These are phyloP conservation scores for Cardamine resedifolia DNA, from an alignment of 345 rosid species.

Conservation along the genomic window DNA sequence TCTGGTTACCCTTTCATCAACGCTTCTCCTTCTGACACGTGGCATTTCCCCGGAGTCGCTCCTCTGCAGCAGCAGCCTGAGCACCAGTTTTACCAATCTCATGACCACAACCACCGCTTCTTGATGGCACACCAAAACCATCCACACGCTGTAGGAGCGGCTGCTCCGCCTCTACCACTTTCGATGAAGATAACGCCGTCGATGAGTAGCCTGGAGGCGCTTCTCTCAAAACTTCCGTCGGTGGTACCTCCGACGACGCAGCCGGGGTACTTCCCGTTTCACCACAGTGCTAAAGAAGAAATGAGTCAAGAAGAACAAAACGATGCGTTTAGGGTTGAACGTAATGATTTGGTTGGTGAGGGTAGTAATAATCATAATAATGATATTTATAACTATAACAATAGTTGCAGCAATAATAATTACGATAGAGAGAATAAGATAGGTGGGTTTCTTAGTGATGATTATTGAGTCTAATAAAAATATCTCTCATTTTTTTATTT, in stretches of 20 bases:
- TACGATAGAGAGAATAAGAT: slow-evolving; percentile 42
- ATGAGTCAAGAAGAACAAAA: slow-evolving; percentile 32
- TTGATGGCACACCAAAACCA: slow-evolving; percentile 23
- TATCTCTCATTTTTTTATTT: background rate
- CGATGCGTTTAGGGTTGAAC: slow-evolving; percentile 33
- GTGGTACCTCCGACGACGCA: slow-evolving; percentile 58
- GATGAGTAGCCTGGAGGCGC: slow-evolving; percentile 96
- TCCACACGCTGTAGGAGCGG: slow-evolving; percentile 19
- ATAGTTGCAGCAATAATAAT: slow-evolving; percentile 38
- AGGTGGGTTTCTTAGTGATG: slow-evolving; percentile 42
- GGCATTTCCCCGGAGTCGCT: slow-evolving; percentile 51
- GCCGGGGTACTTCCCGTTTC: slow-evolving; percentile 34
- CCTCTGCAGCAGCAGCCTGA: slow-evolving; percentile 42
- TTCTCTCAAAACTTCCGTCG: slow-evolving; percentile 94
- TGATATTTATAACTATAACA: slow-evolving; percentile 33
- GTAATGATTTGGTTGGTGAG: slow-evolving; percentile 39
- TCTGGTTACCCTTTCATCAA: slow-evolving; percentile 62
- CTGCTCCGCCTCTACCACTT: slow-evolving; percentile 15
- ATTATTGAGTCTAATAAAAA: slow-evolving; percentile 33
- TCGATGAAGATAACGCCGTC: slow-evolving; percentile 74
- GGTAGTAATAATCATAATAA: slow-evolving; percentile 33
- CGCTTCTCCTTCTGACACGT: slow-evolving; percentile 45
- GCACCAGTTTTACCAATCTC: slow-evolving; percentile 38
- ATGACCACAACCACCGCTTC: slow-evolving; percentile 30
- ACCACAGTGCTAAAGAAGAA: slow-evolving; percentile 55